Percentiles rank a stretch among this genome's conserved stretches.
Evolutionary conservation across 1,284 basidiomycete genomes (phyloP).

Genomic region (Cryptococcus wingfieldii): DNA sequence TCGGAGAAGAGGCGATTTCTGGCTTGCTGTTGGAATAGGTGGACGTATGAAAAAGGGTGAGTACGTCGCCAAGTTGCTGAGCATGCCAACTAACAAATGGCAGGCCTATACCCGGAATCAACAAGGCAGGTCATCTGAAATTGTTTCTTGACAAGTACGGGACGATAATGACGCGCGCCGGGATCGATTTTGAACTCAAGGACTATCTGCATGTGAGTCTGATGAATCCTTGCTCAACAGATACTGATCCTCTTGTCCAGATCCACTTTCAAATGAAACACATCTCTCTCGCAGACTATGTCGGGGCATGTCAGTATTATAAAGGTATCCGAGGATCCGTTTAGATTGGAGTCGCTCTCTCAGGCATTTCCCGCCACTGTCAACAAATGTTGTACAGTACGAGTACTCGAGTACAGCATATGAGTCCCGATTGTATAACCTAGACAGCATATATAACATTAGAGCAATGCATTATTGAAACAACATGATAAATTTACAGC

Average conservation of each 20-base stretch:
- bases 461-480: background rate
- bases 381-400: background rate
- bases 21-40: conserved; percentile 25
- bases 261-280: conserved; percentile 2
- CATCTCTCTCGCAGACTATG: conserved; percentile 2
- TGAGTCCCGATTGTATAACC: background rate
- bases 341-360: background rate
- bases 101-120: conserved; percentile 11
- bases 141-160: conserved; percentile 22
- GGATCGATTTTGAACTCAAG: conserved; percentile 8
- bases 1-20: conserved; percentile 16
- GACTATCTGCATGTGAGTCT: conserved; percentile 16
- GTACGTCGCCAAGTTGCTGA: background rate
- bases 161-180: conserved; percentile 15
- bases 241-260: background rate
- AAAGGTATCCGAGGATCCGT: background rate
- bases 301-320: conserved; percentile 2
- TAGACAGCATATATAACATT: background rate
- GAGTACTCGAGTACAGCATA: too few species aligned
- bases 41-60: conserved; percentile 22
- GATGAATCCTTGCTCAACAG: background rate
- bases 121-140: conserved; percentile 7
- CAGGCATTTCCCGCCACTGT: background rate
- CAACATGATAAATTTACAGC: background rate
- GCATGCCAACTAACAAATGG: background rate